Evolutionary conservation across 2,329 filamentous ascomycete genomes (phyloP), one percentile per base, ranked within the genome.

Genomic region (Diaporthe capsici): DNA sequence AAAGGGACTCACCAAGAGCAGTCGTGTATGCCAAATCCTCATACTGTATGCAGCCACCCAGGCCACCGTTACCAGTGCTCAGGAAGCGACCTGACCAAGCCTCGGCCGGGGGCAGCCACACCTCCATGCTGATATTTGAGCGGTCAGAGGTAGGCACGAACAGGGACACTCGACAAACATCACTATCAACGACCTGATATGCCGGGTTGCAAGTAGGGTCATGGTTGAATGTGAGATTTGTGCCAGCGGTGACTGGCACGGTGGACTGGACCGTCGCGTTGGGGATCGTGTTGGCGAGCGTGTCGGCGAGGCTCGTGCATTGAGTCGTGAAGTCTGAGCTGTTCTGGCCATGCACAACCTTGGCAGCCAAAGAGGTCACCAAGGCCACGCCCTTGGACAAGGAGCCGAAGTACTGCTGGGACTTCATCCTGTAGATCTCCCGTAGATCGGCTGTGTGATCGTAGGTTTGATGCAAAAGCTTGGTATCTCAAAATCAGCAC

Each of bases 1-100:
- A 55, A 39, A n/a, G 47, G 15, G 8, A 55, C 65, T 55, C 34
- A 70, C 65, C 86, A 22, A 85, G 80, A 0, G 81, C 78, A 9
- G 83, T 80, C 1, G 84, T 84, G 60, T 88, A 88, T 1, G 82
- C 85, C 42, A 85, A 80, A 76, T 85, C 86, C 75, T 84, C 81
- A 75, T 88, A 85, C 78, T 85, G 84, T 39, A 86, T 84, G 76
- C 88, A 89, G 17, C 87, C 87, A 51, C 84, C 84, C 17, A 88
- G 79, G 3, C 88, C 87, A 0, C 87, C 87, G 70, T 89, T 89
- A 0, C 87, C 87, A 0, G 86, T 87, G 31, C 84, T 86, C 57
- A 89, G 68, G 61, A 87, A 88, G 4, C 86, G 84, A 0, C 84
- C 86, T 1, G 82, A 85, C 81, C 88, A 89, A 15, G 84, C 79